Evolutionary conservation across 257 asterid species (phyloP).

Genomic region (Solanum raphanifolium): DNA sequence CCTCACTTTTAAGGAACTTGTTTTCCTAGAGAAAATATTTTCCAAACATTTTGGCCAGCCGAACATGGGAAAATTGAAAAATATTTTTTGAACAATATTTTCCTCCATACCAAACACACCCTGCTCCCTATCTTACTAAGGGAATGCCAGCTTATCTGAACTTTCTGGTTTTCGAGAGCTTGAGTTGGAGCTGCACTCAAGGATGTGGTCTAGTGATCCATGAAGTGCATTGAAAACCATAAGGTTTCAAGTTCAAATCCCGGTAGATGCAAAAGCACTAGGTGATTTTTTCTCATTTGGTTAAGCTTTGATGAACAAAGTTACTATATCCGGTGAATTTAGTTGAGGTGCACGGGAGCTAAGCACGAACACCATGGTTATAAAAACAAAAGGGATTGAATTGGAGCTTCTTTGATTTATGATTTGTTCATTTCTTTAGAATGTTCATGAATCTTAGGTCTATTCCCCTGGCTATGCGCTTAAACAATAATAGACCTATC

Average conservation of each 20-base stretch:
- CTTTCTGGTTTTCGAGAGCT: not conserved
- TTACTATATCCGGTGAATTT: not conserved
- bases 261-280: not conserved
- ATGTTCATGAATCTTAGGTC: not conserved
- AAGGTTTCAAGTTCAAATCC: not conserved
- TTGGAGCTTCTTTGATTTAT: not conserved
- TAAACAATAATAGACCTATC: not conserved
- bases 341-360: not conserved
- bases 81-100: accelerated
- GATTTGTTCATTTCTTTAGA: not conserved
- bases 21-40: not conserved
- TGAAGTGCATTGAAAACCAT: not conserved
- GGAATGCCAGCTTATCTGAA: not conserved
- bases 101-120: not conserved
- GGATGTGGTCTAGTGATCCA: not conserved
- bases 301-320: not conserved
- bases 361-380: not conserved
- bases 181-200: not conserved
- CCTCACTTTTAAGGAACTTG: not conserved
- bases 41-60: not conserved
- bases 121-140: not conserved
- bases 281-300: not conserved
- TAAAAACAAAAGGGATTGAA: not conserved
- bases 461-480: not conserved
- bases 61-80: not conserved